phyloP scores from a whole-genome alignment of 2,329 filamentous ascomycete species.

The Blastomyces parvus region DNA sequence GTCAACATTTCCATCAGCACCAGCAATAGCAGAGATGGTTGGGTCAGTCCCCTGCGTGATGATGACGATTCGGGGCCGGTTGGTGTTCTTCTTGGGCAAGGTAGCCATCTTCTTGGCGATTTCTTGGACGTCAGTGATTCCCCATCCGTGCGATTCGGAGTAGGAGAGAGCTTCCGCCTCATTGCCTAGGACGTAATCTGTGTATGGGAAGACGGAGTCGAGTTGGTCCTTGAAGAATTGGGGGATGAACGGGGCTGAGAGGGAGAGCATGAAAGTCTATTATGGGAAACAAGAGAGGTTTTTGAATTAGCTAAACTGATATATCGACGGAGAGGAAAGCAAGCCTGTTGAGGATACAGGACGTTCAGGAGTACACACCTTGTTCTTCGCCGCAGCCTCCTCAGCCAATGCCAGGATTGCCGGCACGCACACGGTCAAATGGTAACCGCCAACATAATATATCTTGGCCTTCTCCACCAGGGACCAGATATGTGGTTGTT shows the following conservation, averaged over 20 bases:
- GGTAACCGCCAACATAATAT: slow-evolving; percentile 93
- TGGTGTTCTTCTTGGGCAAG: slow-evolving; percentile 82
- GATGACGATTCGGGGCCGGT: slow-evolving; percentile 76
- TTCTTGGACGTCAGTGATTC: slow-evolving; percentile 66
- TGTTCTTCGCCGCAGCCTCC: slow-evolving; percentile 80
- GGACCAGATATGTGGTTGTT: slow-evolving; percentile 83
- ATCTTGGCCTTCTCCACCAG: slow-evolving; percentile 79
- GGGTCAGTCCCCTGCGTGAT: slow-evolving; percentile 91
- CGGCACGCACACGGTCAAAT: slow-evolving; percentile 89
- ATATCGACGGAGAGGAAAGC: not conserved
- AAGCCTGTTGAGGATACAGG: not conserved
- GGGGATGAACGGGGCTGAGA: slow-evolving; percentile 90
- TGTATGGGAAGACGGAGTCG: slow-evolving; percentile 77
- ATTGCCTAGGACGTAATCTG: slow-evolving; percentile 94
- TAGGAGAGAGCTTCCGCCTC: slow-evolving; percentile 89
- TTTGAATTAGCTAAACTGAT: not conserved
- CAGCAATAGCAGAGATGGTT: slow-evolving; percentile 68
- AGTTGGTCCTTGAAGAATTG: slow-evolving; percentile 97
- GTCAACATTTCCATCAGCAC: slow-evolving; percentile 54
- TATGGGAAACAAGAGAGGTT: not conserved
- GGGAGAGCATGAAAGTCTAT: slow-evolving; percentile 70
- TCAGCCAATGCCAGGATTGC: slow-evolving; percentile 84
- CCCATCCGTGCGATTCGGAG: slow-evolving; percentile 68
- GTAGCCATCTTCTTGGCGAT: slow-evolving; percentile 79
- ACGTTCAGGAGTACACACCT: slow-evolving; percentile 41